Conservation (phyloP, 306 rosid genomes). For the Delonix regia region DNA sequence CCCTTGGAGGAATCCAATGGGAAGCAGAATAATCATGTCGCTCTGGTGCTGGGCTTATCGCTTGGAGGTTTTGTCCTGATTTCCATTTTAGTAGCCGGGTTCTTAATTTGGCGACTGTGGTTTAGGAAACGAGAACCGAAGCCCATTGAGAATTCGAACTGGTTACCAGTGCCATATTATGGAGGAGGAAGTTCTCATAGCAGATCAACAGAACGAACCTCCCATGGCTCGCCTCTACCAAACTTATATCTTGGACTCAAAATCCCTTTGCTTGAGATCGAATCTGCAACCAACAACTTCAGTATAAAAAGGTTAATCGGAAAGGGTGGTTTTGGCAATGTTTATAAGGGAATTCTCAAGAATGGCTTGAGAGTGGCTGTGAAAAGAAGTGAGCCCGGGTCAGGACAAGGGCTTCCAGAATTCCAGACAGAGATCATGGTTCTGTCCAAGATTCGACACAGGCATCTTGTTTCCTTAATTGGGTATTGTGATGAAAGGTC, state of each 20-base stretch:
- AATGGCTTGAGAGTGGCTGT: slow-evolving; percentile 53
- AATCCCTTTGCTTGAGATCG: slow-evolving; percentile 46
- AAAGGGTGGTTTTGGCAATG: slow-evolving; percentile 59
- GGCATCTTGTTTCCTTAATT: slow-evolving; percentile 57
- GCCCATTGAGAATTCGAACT: slow-evolving; percentile 27
- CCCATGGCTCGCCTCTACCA: slow-evolving; percentile 33
- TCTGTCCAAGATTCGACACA: slow-evolving; percentile 56
- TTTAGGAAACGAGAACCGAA: slow-evolving; percentile 37
- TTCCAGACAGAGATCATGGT: slow-evolving; percentile 56
- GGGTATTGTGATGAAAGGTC: slow-evolving; percentile 58
- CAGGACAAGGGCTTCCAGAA: slow-evolving; percentile 58
- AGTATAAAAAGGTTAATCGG: slow-evolving; percentile 43
- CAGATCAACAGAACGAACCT: slow-evolving; percentile 33
- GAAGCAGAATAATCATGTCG: background rate
- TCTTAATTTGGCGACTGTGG: slow-evolving; percentile 28
- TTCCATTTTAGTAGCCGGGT: slow-evolving; percentile 22
- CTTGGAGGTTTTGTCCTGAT: slow-evolving; percentile 41
- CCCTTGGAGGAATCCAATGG: background rate
- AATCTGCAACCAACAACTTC: slow-evolving; percentile 47
- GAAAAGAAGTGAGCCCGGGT: slow-evolving; percentile 55
- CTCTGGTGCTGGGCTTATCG: slow-evolving; percentile 33
- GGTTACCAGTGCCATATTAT: slow-evolving; percentile 42
- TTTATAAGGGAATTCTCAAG: slow-evolving; percentile 44
- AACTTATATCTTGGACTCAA: slow-evolving; percentile 47
- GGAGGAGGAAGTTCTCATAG: slow-evolving; percentile 54